These are phyloP conservation scores for Orbilia javanica DNA, from an alignment of 2,329 filamentous ascomycete species.

Conservation along the genomic window DNA sequence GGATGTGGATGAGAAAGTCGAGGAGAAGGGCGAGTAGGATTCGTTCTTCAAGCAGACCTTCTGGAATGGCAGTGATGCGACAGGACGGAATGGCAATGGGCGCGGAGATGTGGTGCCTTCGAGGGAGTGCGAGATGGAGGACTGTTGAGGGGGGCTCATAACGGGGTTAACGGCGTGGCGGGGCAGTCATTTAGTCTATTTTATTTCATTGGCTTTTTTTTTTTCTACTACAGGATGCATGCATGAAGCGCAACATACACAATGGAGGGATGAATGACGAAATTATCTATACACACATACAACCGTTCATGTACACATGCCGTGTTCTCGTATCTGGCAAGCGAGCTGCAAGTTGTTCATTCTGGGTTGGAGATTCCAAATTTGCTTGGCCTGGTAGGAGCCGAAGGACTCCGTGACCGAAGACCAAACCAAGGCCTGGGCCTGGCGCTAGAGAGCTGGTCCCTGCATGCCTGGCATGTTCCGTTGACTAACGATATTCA, in stretches of 20 bases:
- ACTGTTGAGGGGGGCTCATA: not conserved
- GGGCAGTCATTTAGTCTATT: not conserved
- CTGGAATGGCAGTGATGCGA: constrained; percentile 8
- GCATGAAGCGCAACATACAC: not conserved
- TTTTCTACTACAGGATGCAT: not conserved
- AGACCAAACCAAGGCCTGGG: constrained; percentile 26
- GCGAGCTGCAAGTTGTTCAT: constrained; percentile 14
- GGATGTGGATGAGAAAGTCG: constrained; percentile 50
- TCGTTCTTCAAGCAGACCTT: constrained; percentile 40
- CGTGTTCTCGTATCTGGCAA: constrained; percentile 6
- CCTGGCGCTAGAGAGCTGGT: constrained; percentile 25
- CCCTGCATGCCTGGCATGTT: constrained; percentile 27
- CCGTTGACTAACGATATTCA: constrained; percentile 12
- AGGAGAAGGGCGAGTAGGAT: constrained; percentile 48
- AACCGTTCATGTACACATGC: constrained; percentile 3
- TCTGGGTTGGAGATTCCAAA: constrained; percentile 20
- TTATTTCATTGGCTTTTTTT: not conserved
- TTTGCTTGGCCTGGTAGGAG: constrained; percentile 22
- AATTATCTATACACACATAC: not conserved
- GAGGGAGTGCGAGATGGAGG: not conserved
- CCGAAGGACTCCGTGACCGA: constrained; percentile 17
- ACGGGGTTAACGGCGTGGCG: constrained; percentile 11
- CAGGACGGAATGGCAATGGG: not conserved
- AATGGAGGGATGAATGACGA: not conserved
- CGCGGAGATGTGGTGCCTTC: not conserved